Conservation (phyloP, 129 eudicot genomes). For the Sambucus nigra region DNA sequence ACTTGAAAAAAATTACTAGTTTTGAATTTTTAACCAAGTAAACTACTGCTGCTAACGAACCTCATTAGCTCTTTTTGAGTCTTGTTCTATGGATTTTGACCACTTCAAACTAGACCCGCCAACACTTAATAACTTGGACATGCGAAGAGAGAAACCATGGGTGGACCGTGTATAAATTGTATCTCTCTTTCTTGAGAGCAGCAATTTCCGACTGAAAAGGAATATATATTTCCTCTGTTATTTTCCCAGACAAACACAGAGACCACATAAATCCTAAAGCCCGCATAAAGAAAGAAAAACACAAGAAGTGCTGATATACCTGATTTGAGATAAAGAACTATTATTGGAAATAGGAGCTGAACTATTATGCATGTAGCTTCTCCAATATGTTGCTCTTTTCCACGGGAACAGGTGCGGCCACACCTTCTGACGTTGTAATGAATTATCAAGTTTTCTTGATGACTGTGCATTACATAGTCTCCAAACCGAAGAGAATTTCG, state of each 20-base stretch:
- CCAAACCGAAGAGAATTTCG: slow-evolving; percentile 65
- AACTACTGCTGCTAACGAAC: slow-evolving; percentile 28
- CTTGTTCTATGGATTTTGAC: slow-evolving; percentile 84
- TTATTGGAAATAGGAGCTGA: slow-evolving; percentile 29
- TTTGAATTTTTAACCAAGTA: no score
- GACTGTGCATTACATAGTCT: slow-evolving; percentile 37
- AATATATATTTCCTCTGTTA: not conserved
- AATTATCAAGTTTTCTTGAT: slow-evolving; percentile 27
- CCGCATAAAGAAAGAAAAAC: slow-evolving; percentile 1
- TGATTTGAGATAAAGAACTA: slow-evolving; percentile 28
- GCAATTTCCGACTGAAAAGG: slow-evolving; percentile 60
- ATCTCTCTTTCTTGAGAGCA: slow-evolving; percentile 66
- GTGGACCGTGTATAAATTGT: slow-evolving; percentile 69
- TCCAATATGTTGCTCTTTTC: slow-evolving; percentile 71
- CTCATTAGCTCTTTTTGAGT: slow-evolving; percentile 74
- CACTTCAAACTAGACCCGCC: slow-evolving; percentile 86
- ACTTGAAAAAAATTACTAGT: not conserved
- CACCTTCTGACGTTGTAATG: slow-evolving; percentile 32
- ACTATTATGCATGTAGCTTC: slow-evolving; percentile 24
- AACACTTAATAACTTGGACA: slow-evolving; percentile 77
- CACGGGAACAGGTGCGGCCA: slow-evolving; percentile 62
- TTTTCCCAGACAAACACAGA: slow-evolving; percentile 8
- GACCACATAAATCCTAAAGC: slow-evolving; percentile 4
- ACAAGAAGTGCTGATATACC: slow-evolving; percentile 22
- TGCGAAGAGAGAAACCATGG: slow-evolving; percentile 78